Base-by-base conservation (phyloP, 306 rosid species). In the Spatholobus suberectus region DNA sequence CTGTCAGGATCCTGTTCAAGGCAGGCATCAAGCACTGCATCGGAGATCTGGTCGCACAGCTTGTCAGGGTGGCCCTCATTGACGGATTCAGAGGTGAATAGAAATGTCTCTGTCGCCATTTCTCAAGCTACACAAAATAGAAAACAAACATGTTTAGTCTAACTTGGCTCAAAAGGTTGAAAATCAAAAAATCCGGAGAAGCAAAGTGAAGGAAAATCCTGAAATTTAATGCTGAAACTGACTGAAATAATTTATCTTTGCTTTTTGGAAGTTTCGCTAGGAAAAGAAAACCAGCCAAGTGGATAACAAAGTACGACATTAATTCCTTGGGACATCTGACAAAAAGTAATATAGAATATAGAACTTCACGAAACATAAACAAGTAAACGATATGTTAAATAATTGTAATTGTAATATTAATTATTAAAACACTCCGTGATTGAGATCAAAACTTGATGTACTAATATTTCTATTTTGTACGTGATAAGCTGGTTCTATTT, bases 31-130 rank as follows among this genome's bases (percentile, higher is more conserved):
- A 67, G 73, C 73, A 67, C 73, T 67, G 73, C 73, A 21, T 67
- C 73, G 2, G 73, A 67, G 51, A 67, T 40, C 35, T 75, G 82
- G 38, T 82, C 89, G 23, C 89, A 87, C 18, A 83, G 86, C 84
- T 87, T 87, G 87, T 87, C 90, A 24, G 90, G 90, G 81, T 87
- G 90, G 32, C 88, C 90, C 90, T 87, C 90, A 6, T 87, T 87
- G 66, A 87, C 88, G 23, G 90, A 87, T 76, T 87, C 90, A 4
- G 89, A 86, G 26, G 89, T 86, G 65, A 83, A 86, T 8, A 86
- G 73, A 18, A 67, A 67, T 11, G 73, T 67, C 73, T 67, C 73
- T 17, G 27, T 67, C 6, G 29, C 73, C 73, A 67, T 67, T 67
- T 67, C 29, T 37, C 73, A 67, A 37, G 49, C 49, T 67, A 38